Evolutionary conservation across 2,329 filamentous ascomycete species (phyloP), one percentile per base, ranked within the genome.

Genomic region (Thelonectria discophora): DNA sequence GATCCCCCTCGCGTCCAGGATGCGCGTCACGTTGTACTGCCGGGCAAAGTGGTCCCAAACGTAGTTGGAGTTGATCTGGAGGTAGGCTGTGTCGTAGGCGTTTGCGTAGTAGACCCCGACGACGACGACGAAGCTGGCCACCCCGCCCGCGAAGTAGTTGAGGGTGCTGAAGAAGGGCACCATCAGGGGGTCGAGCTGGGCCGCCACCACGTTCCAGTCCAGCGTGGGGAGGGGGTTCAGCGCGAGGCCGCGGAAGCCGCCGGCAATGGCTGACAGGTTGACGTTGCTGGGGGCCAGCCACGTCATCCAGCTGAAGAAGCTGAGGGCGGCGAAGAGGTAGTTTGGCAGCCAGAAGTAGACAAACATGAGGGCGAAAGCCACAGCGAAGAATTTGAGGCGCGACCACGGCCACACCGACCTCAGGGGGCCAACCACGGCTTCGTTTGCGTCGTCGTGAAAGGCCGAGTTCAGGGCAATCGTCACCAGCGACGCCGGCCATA

Each of bases 291-390:
- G 82, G 0, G 79, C 74, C 53, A 86, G 85, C 83, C 83, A 86
- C 0, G 79, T 79, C 66, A 84, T 79, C 81, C 83, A 86, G 65
- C 77, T 81, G 69, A 86, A 86, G 59, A 75, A 72, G 43, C 76
- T 77, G 11, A 86, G 68, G 3, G 78, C 81, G 13, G 73, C 73
- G 66, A 85, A 85, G 46, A 87, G 69, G 63, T 80, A 84, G 60
- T 81, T 79, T 1, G 84, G 84, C 48, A 87, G 77, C 81, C 81
- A 85, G 63, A 84, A 86, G 68, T 81, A 86, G 5, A 82, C 65
- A 56, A 85, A 85, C 79, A 85, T 84, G 61, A 72, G 76, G 1
- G 64, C 66, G 40, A 82, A 82, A 1, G 78, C 70, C 20, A 78
- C 62, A 30, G 77, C 65, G 69, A 86, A 86, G 68, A 85, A 83